Evolutionary conservation across 2,329 filamentous ascomycete species (phyloP).

Genomic region (Colletotrichum sp.): DNA sequence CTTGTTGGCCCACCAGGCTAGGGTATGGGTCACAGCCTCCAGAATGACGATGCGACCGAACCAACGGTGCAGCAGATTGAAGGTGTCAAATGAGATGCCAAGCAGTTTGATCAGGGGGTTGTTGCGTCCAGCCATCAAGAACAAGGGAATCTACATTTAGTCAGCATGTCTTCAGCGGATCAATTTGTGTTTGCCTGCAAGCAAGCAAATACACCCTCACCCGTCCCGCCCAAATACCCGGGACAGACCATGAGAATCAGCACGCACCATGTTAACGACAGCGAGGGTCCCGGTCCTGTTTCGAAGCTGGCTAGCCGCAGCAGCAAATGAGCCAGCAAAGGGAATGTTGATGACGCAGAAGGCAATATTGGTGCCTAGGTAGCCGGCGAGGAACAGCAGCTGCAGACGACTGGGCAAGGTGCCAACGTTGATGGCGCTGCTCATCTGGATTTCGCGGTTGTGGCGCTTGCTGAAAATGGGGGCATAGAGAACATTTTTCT

Average conservation of each 20-base stretch:
- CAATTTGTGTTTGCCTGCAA: not conserved
- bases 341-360: slow-evolving; percentile 76
- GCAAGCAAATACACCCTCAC: not conserved
- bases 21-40: slow-evolving; percentile 70
- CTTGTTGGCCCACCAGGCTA: slow-evolving; percentile 59
- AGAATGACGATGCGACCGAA: slow-evolving; percentile 77
- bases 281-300: slow-evolving; percentile 75
- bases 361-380: slow-evolving; percentile 70
- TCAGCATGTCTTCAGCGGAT: slow-evolving; percentile 5
- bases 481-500: slow-evolving; percentile 69
- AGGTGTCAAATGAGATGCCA: slow-evolving; percentile 80
- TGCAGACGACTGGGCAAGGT: slow-evolving; percentile 73
- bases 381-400: slow-evolving; percentile 60
- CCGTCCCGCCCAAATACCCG: not conserved
- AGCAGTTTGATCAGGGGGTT: slow-evolving; percentile 77
- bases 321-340: slow-evolving; percentile 52
- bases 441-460: slow-evolving; percentile 70
- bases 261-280: slow-evolving; percentile 73
- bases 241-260: not conserved
- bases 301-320: slow-evolving; percentile 57
- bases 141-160: slow-evolving; percentile 61
- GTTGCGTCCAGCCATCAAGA: slow-evolving; percentile 77
- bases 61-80: slow-evolving; percentile 84
- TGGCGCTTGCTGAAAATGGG: slow-evolving; percentile 70
- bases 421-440: slow-evolving; percentile 63